phyloP scores from a whole-genome alignment of 2,329 filamentous ascomycete species.

The Aspergillus pseudoglaucus region DNA sequence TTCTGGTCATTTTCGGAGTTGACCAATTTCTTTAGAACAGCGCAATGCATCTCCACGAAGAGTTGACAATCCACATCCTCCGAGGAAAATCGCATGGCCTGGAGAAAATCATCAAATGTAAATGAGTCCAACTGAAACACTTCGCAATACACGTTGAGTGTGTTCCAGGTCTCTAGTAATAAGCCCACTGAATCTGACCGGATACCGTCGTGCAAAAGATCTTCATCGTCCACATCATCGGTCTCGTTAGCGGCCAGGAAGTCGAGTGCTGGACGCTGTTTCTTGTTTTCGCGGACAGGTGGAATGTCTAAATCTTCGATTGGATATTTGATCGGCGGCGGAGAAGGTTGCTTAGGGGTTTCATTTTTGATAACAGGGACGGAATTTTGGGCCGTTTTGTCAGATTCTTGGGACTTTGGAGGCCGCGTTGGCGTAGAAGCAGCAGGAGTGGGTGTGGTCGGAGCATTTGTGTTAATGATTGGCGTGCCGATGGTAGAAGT shows the following conservation, averaged over 20 bases:
- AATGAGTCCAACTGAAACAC: constrained; percentile 93
- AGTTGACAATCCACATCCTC: constrained; percentile 72
- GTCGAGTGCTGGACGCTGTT: constrained; percentile 66
- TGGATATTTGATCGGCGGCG: constrained; percentile 81
- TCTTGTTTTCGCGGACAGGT: constrained; percentile 52
- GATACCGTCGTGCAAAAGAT: constrained; percentile 47
- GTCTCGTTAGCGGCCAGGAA: constrained; percentile 66
- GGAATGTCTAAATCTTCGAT: constrained; percentile 87
- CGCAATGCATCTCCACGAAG: constrained; percentile 85
- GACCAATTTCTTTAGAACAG: constrained; percentile 80
- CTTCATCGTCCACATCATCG: constrained; percentile 42
- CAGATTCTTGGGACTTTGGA: constrained; percentile 24
- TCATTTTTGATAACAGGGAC: constrained; percentile 41
- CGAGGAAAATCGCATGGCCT: constrained; percentile 73
- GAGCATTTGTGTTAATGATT: neutral
- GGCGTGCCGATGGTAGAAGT: neutral
- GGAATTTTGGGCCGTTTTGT: constrained; percentile 28
- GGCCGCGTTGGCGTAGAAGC: constrained; percentile 23
- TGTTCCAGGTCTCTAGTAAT: constrained; percentile 90
- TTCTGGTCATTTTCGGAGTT: constrained; percentile 62
- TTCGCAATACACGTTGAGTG: constrained; percentile 95
- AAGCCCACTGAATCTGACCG: constrained; percentile 79
- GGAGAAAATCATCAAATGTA: constrained; percentile 91
- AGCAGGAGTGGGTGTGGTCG: neutral
- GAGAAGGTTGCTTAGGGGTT: constrained; percentile 54